Evolutionary conservation across 176 grass and related monocot species (phyloP).

Genomic region (Olyra latifolia): DNA sequence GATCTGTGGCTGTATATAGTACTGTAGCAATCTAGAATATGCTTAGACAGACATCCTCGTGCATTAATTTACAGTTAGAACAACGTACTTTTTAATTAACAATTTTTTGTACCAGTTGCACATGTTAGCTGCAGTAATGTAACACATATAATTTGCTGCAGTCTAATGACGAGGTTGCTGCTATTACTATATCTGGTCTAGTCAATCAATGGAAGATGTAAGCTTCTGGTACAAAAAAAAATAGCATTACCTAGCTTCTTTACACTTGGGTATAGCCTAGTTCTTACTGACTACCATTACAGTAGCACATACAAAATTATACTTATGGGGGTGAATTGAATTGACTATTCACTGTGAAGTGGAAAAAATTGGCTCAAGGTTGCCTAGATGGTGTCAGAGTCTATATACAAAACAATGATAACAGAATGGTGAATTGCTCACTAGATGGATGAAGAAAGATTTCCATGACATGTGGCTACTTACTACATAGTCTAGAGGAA

Average conservation of each 20-base stretch:
- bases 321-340: neutral
- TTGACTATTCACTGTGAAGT: conserved; percentile 13
- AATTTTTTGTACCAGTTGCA: neutral
- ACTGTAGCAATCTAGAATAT: conserved; percentile 2
- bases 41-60: conserved; percentile 13
- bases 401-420: neutral
- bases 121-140: neutral
- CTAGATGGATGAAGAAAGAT: conserved; percentile 19
- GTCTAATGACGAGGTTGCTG: neutral
- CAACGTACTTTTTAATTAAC: neutral
- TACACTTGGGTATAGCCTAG: neutral
- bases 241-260: neutral
- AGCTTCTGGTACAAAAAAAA: neutral
- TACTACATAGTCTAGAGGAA: neutral
- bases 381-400: neutral
- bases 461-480: neutral
- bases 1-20: conserved; percentile 19
- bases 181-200: neutral
- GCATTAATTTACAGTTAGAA: conserved; percentile 7
- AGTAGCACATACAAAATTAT: neutral
- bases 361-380: neutral
- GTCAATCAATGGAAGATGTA: neutral
- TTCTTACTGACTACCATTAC: neutral
- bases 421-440: neutral
- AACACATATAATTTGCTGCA: conserved; percentile 4